phyloP scores from a whole-genome alignment of 1,139 yeast genomes.

The Geotrichum carabidarum region DNA sequence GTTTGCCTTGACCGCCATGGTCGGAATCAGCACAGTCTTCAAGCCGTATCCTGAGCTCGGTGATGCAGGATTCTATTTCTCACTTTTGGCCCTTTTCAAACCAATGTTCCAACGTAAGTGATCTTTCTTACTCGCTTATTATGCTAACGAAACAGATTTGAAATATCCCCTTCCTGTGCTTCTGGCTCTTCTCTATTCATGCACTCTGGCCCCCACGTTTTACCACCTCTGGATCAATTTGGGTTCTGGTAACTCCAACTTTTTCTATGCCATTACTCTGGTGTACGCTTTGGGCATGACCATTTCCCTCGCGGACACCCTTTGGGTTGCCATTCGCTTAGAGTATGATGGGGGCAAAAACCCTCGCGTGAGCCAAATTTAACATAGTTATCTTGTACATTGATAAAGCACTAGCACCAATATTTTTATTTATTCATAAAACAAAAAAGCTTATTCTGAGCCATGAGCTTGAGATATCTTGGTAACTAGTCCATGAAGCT shows the following conservation, averaged over 20 bases:
- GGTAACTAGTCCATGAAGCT: background rate
- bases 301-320: conserved; percentile 63
- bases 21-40: conserved; percentile 65
- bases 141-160: conserved; percentile 37
- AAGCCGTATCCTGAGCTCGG: conserved; percentile 88
- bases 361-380: conserved; percentile 16
- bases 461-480: background rate
- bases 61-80: conserved; percentile 66
- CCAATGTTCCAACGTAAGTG: conserved; percentile 34
- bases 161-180: conserved; percentile 44
- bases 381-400: background rate
- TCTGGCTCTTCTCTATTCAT: conserved; percentile 46
- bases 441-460: background rate
- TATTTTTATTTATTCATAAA: background rate
- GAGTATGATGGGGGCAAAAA: conserved; percentile 56
- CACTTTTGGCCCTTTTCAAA: conserved; percentile 55
- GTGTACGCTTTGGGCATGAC: conserved; percentile 73
- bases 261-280: conserved; percentile 88
- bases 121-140: conserved; percentile 22
- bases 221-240: conserved; percentile 91
- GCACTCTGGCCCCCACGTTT: conserved; percentile 75
- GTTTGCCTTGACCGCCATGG: conserved; percentile 57
- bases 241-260: conserved; percentile 93
- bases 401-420: background rate
- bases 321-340: conserved; percentile 71